Evolutionary conservation across 2,329 filamentous ascomycete genomes (phyloP).

Genomic region (Colletotrichum somersetense): DNA sequence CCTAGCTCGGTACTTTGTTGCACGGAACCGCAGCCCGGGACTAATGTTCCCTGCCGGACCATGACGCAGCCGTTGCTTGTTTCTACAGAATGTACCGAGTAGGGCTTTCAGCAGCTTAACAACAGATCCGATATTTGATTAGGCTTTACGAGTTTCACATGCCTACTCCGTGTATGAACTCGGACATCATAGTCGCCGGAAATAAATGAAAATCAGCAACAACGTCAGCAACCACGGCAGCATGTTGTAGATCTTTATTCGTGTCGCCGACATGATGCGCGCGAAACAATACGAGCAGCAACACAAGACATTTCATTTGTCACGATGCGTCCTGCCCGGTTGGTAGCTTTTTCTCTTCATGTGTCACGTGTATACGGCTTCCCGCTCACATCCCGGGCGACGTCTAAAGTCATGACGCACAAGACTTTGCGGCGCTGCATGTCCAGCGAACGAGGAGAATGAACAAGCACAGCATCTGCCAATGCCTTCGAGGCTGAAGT

Average conservation of each 20-base stretch:
- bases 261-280: neutral
- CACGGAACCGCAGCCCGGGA: too few species aligned
- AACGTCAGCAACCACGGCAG: neutral
- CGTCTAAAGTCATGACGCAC: neutral
- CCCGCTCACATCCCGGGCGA: neutral
- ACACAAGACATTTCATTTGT: neutral
- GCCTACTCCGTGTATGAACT: neutral
- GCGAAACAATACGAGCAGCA: neutral
- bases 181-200: neutral
- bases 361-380: neutral
- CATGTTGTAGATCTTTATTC: neutral
- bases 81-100: neutral
- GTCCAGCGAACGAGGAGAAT: neutral
- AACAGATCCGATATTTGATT: neutral
- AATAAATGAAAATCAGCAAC: neutral
- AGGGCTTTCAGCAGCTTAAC: neutral
- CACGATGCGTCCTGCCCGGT: neutral
- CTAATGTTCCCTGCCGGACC: neutral
- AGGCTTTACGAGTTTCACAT: neutral
- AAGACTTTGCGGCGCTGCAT: neutral
- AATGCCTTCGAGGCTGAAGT: neutral
- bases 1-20: neutral
- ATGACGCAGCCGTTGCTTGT: neutral
- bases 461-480: neutral
- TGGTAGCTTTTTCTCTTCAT: neutral